Conservation (phyloP, 2,329 filamentous ascomycete species). For the Aspergillus caelatus region DNA sequence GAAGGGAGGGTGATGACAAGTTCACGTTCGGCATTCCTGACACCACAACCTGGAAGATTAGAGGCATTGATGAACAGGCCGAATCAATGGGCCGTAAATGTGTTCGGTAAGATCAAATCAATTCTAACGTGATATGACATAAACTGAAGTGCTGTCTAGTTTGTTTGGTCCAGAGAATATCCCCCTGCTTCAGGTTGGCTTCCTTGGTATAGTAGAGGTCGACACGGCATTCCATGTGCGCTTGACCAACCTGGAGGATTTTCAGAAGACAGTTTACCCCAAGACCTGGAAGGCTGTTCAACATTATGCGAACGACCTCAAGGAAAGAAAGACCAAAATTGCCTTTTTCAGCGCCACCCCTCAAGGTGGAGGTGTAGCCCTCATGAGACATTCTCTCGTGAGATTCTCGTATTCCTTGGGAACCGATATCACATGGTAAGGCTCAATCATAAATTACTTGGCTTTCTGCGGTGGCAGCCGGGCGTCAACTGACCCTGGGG, state of each 20-base stretch:
- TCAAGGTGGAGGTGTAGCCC: slow-evolving; percentile 78
- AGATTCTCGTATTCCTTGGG: slow-evolving; percentile 69
- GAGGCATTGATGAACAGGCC: slow-evolving; percentile 76
- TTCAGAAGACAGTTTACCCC: slow-evolving; percentile 62
- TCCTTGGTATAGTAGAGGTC: slow-evolving; percentile 69
- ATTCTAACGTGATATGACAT: background rate
- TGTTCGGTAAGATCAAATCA: slow-evolving; percentile 57
- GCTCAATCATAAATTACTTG: background rate
- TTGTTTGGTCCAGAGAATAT: slow-evolving; percentile 73
- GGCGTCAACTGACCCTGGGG: slow-evolving; percentile 2
- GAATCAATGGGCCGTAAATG: slow-evolving; percentile 81
- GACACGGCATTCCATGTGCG: slow-evolving; percentile 67
- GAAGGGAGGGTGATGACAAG: slow-evolving; percentile 16
- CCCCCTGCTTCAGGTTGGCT: slow-evolving; percentile 68
- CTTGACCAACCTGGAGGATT: slow-evolving; percentile 60
- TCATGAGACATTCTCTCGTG: slow-evolving; percentile 79
- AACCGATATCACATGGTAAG: slow-evolving; percentile 74
- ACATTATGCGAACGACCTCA: slow-evolving; percentile 65
- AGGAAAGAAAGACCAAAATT: slow-evolving; percentile 65
- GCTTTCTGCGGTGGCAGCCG: background rate
- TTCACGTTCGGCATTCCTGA: slow-evolving; percentile 32
- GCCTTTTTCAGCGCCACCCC: slow-evolving; percentile 81
- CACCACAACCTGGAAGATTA: slow-evolving; percentile 49
- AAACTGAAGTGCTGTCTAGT: slow-evolving; percentile 43
- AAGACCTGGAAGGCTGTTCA: slow-evolving; percentile 68